Evolutionary conservation across 2,329 filamentous ascomycete species (phyloP), one percentile per base, ranked within the genome.

Genomic region (Gnomoniopsis sp.): DNA sequence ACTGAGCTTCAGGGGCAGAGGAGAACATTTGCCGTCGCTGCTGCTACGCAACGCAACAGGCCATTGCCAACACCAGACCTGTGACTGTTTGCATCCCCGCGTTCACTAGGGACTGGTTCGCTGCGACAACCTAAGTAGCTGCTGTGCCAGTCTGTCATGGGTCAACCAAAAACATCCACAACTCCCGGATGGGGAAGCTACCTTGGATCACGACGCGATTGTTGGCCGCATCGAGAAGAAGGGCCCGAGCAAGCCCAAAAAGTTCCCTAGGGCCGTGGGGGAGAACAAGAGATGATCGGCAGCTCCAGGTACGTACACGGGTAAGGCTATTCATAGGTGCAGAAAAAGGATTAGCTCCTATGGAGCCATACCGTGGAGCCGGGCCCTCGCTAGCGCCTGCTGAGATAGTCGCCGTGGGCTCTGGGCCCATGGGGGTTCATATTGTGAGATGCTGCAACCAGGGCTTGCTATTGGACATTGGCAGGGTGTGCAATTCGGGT

Each of bases 291-390:
- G 41, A 19, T 50, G 30, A 41, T n/a, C 7, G 21, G 11, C 46
- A 51, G 21, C 21, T 44, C 49, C 49, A 23, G 34, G 47, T 19
- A 47, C 48, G 52, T 36, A 46, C 30, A 49, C 52, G 52, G 52
- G 38, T 59, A 49, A 17, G 48, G 57, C 57, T 59, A 51, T 59
- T 33, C 36, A 47, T 59, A 56, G 52, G 26, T 30, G 26, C 8
- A 30, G 26, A 30, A 30, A 22, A 23, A 23, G 51, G n/a, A 19
- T 48, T 55, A 56, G 38, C 23, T 47, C 52, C 15, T 41, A 47
- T 59, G 26, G 23, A 55, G 57, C 43, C 34, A 41, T 52, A 14
- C 17, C 44, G 7, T 54, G 44, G n/a, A 23, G 33, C 43, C 26
- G 21, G 26, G 36, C 36, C 43, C 41, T 59, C 46, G 22, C 43